Conservation (phyloP, 805 yeast species). For the Metschnikowia shivogae region DNA sequence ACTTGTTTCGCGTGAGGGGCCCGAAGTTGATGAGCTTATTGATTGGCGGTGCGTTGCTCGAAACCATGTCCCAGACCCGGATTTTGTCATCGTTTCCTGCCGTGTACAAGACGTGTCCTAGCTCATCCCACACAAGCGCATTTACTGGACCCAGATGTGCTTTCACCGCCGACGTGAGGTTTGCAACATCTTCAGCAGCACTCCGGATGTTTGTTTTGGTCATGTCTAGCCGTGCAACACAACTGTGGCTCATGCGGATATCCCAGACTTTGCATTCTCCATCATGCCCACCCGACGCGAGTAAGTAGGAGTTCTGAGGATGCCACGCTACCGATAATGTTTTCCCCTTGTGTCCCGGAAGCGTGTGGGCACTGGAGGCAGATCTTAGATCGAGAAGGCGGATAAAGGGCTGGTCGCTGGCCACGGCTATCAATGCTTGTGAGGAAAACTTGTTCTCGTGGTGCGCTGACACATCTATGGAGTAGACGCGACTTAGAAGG, state of each 20-base stretch:
- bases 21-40: constrained; percentile 74
- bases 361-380: constrained; percentile 67
- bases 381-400: constrained; percentile 71
- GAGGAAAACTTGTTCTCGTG: constrained; percentile 17
- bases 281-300: constrained; percentile 78
- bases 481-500: constrained; percentile 57
- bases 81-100: constrained; percentile 79
- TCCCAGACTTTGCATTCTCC: constrained; percentile 88
- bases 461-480: constrained; percentile 50
- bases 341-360: constrained; percentile 57
- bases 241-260: constrained; percentile 61
- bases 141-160: constrained; percentile 81
- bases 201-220: constrained; percentile 34
- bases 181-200: constrained; percentile 16
- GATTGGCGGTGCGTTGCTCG: constrained; percentile 36
- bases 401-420: constrained; percentile 64
- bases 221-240: constrained; percentile 61
- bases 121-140: constrained; percentile 69
- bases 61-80: constrained; percentile 67
- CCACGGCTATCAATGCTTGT: constrained; percentile 61
- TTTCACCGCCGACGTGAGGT: constrained; percentile 37
- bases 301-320: constrained; percentile 53
- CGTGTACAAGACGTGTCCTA: constrained; percentile 59
- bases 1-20: constrained; percentile 66
- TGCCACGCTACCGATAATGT: constrained; percentile 69